Base-by-base conservation (phyloP, 2,329 filamentous ascomycete species). In the Phialophora expanda region DNA sequence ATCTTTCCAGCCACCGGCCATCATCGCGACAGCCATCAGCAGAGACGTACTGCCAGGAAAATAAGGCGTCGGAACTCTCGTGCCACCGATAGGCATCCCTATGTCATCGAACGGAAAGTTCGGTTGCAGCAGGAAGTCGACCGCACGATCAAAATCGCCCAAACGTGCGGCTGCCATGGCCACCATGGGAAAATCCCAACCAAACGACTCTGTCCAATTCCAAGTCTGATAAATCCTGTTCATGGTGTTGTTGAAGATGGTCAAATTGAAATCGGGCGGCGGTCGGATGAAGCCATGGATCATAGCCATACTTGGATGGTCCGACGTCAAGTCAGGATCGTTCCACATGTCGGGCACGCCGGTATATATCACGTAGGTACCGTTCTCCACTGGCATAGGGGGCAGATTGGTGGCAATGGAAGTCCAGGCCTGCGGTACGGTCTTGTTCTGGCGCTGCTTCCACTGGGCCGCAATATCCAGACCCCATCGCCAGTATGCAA, bases 401-500 rank as follows among this genome's bases (percentile, higher is more conserved):
- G 86, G 84, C 12, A 88, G 77, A n/a, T 82, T 80, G 11, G 84
- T 78, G 26, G 79, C 77, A 2, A 87, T 83, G 1, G 73, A 73
- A 0, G 73, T 74, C 85, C 85, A 88, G 1, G 73, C 70, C 0
- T 70, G 54, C 0, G 85, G 85, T 0, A 81, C 74, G 0, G 76
- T 53, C n/a, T 80, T 75, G 1, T 75, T 75, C 56, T 83, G 82
- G 3, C 85, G 78, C 55, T 75, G 65, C 71, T 84, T 84, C 86
- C 86, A 88, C 9, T 75, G 70, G 2, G 78, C 76, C 3, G 86
- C 86, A 1, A 87, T 74, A 26, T 84, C 80, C 17, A 88, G 78
- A 1, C 86, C 86, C 66, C 88, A 88, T 17, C 83, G 79, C 85
- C 85, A 88, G 74, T 88, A 88, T 6, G 85, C 83, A 4, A 80